phyloP scores from a whole-genome alignment of 306 rosid genomes.

The Corylus heterophylla region DNA sequence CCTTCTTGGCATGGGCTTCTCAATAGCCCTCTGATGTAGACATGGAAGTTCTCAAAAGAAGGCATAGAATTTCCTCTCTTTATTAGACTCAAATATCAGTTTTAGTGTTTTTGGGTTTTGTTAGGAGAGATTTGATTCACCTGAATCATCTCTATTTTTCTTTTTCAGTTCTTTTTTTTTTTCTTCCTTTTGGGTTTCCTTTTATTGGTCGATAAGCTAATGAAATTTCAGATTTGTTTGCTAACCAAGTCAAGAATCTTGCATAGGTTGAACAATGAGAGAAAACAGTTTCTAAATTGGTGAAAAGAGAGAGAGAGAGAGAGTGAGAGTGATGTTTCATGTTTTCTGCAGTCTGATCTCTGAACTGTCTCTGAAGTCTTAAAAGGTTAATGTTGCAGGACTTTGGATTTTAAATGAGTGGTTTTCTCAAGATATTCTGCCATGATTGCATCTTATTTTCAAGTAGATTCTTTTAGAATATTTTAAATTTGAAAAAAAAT shows the following conservation, averaged over 20 bases:
- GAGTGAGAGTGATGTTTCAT: slow-evolving; percentile 60
- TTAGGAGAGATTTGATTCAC: slow-evolving; percentile 32
- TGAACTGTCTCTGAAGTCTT: slow-evolving; percentile 55
- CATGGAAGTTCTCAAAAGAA: slow-evolving; percentile 15
- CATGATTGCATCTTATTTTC: slow-evolving; percentile 47
- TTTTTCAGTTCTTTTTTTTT: slow-evolving; percentile 11
- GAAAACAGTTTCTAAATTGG: slow-evolving; percentile 34
- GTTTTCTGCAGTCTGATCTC: slow-evolving; percentile 57
- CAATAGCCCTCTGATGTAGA: slow-evolving; percentile 82
- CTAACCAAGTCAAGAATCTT: slow-evolving; percentile 37
- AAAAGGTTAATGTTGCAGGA: slow-evolving; percentile 45
- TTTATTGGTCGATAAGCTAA: slow-evolving; percentile 44
- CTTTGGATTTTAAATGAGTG: slow-evolving; percentile 38
- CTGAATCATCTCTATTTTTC: slow-evolving; percentile 34
- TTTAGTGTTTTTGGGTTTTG: slow-evolving; percentile 27
- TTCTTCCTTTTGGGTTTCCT: neutral
- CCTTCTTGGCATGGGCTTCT: slow-evolving; percentile 92
- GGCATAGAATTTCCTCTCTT: slow-evolving; percentile 22
- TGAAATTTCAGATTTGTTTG: slow-evolving; percentile 50
- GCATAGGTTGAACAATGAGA: slow-evolving; percentile 31
- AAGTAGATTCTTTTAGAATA: slow-evolving; percentile 49
- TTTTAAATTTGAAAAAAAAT: slow-evolving; percentile 29
- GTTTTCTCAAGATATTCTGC: slow-evolving; percentile 69
- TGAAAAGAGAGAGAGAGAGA: slow-evolving; percentile 10
- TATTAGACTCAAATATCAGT: slow-evolving; percentile 34